phyloP scores from a whole-genome alignment of 78 protist species.

The Dictyostelium intermedium region DNA sequence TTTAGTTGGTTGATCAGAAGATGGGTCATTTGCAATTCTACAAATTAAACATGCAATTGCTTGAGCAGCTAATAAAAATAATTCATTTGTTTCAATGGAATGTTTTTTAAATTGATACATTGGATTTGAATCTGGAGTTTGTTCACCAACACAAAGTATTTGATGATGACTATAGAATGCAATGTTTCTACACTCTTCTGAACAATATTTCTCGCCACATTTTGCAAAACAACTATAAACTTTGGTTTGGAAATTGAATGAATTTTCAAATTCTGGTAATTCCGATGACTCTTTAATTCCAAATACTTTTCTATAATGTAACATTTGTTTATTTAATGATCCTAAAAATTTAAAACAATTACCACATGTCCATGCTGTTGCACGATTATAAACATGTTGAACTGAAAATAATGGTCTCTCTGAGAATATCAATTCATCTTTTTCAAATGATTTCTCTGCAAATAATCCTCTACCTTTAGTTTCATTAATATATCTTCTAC shows the following conservation, averaged over 20 bases:
- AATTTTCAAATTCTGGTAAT: conserved; percentile 4
- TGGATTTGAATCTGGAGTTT: conserved; percentile 35
- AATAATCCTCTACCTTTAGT: conserved; percentile 49
- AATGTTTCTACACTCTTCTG: conserved; percentile 51
- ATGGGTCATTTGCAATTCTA: conserved; percentile 4
- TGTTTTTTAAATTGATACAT: conserved; percentile 68
- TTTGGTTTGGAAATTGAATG: conserved; percentile 17
- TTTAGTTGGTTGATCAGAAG: not conserved
- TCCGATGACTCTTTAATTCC: not conserved
- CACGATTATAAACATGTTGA: conserved; percentile 73
- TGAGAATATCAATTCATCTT: conserved; percentile 45
- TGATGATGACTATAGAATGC: conserved; percentile 72
- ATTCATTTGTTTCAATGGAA: conserved; percentile 70
- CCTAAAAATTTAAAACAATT: conserved; percentile 71
- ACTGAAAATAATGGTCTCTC: conserved; percentile 67
- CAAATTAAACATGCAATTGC: conserved; percentile 36
- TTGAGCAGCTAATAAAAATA: conserved; percentile 73
- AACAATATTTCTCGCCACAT: conserved; percentile 80
- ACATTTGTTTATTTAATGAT: conserved; percentile 36
- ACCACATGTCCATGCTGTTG: conserved; percentile 83
- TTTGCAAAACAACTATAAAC: conserved; percentile 69
- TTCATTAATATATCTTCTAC: conserved; percentile 30
- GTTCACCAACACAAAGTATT: conserved; percentile 69
- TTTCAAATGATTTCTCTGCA: conserved; percentile 49
- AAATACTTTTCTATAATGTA: conserved; percentile 27